These are phyloP conservation scores for Candida ascalaphidarum DNA, from an alignment of 805 yeast species.

Conservation along the genomic window DNA sequence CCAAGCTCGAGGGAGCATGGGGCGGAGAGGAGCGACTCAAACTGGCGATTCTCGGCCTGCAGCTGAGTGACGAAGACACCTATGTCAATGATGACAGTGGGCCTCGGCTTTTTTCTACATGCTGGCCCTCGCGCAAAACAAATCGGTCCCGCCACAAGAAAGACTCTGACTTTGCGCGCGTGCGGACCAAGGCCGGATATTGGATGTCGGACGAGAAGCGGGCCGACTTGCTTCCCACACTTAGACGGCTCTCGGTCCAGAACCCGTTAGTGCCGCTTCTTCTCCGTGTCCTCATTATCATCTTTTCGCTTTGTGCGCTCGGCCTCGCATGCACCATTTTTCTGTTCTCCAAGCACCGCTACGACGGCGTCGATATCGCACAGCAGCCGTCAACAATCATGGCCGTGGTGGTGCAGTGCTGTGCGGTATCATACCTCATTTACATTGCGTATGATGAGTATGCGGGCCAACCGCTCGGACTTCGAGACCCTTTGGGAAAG, in stretches of 20 bases:
- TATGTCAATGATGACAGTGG: slow-evolving; percentile 12
- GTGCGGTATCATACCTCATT: slow-evolving; percentile 67
- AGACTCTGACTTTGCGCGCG: slow-evolving; percentile 15
- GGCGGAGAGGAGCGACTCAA: slow-evolving; percentile 62
- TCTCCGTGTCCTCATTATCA: slow-evolving; percentile 42
- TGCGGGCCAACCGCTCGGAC: slow-evolving; percentile 83
- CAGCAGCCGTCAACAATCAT: slow-evolving; percentile 89
- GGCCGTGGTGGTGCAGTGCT: slow-evolving; percentile 80
- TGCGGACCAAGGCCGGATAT: slow-evolving; percentile 52
- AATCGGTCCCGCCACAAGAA: slow-evolving; percentile 1
- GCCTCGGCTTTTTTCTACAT: too few relatives aligned
- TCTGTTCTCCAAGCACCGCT: slow-evolving; percentile 23
- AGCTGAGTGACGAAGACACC: slow-evolving; percentile 21
- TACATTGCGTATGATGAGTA: slow-evolving; percentile 90
- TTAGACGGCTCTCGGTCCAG: slow-evolving; percentile 52
- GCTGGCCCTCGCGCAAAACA: slow-evolving; percentile 5
- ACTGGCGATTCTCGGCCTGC: slow-evolving; percentile 37
- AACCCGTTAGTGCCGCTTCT: slow-evolving; percentile 79
- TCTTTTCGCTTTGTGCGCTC: slow-evolving; percentile 59
- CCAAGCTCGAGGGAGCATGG: slow-evolving; percentile 48
- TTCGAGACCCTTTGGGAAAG: slow-evolving; percentile 78
- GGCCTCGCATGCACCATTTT: slow-evolving; percentile 62
- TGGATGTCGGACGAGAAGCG: slow-evolving; percentile 62
- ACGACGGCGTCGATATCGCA: slow-evolving; percentile 31
- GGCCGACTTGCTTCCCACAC: slow-evolving; percentile 54